A percentile compares a stretch with the other conserved stretches of the same genome.
Evolutionary conservation across 139 green algal species (phyloP).

Genomic region (Volvox reticuliferus): DNA sequence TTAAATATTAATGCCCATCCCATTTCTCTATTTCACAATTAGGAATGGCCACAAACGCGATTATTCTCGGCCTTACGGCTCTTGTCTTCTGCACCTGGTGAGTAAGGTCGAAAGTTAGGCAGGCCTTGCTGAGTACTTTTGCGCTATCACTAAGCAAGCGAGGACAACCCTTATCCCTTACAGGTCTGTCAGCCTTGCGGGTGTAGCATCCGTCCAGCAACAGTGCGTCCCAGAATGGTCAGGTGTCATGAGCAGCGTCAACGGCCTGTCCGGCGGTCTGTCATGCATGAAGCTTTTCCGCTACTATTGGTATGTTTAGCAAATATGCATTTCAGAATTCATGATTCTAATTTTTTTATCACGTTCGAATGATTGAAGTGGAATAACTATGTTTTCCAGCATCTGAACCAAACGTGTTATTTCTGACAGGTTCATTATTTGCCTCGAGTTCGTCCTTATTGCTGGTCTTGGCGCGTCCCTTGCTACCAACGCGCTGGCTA

Average conservation of each 20-base stretch:
- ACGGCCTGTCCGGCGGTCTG: slow-evolving; percentile 1
- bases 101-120: not conserved
- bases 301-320: slow-evolving; percentile 35
- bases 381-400: no score
- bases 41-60: not conserved
- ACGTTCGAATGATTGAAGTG: no score
- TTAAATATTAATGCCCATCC: no score
- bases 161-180: no score
- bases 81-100: slow-evolving; percentile 45
- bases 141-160: not conserved
- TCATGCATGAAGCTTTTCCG: slow-evolving; percentile 37
- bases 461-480: not conserved
- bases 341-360: no score
- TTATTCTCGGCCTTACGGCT: slow-evolving; percentile 14
- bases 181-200: slow-evolving; percentile 33
- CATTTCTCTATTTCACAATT: not conserved
- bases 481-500: not conserved
- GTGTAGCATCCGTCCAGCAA: slow-evolving; percentile 32
- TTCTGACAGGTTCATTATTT: slow-evolving; percentile 42
- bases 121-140: not conserved
- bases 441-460: slow-evolving; percentile 10
- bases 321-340: no score
- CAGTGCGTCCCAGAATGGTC: slow-evolving; percentile 9
- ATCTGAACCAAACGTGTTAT: not conserved
- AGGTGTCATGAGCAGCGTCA: not conserved